A percentile compares a stretch with the other conserved stretches of the same genome.
Evolutionary conservation across 495 filamentous ascomycete genomes (phyloP).

Genomic region (Neurospora discreta): DNA sequence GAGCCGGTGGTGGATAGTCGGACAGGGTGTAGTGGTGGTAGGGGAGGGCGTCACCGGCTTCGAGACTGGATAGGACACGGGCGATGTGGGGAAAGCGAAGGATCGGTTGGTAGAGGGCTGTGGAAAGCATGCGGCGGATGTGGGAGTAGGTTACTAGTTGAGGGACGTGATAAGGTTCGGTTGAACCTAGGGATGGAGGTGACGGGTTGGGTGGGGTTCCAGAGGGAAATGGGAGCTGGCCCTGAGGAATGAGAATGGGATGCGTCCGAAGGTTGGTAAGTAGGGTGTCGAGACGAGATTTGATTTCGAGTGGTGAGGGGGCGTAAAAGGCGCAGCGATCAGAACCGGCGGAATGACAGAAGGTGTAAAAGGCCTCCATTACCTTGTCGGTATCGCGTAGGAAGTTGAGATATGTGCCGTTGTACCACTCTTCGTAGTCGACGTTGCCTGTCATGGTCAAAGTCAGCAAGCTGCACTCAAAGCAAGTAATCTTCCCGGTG

Average conservation of each 20-base stretch:
- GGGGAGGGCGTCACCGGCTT: slow-evolving; percentile 38
- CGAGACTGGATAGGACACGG: slow-evolving; percentile 40
- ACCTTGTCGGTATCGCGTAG: slow-evolving; percentile 42
- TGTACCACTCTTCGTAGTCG: slow-evolving; percentile 37
- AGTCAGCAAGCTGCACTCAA: slow-evolving; percentile 4
- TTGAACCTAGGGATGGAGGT: slow-evolving; percentile 5
- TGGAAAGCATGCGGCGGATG: slow-evolving; percentile 33
- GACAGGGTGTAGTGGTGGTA: slow-evolving; percentile 39
- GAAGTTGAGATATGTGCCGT: slow-evolving; percentile 35
- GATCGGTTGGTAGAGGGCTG: slow-evolving; percentile 49
- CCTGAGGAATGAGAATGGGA: slow-evolving; percentile 33
- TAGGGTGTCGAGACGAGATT: slow-evolving; percentile 28
- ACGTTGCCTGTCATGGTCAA: slow-evolving; percentile 22
- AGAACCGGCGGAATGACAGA: slow-evolving; percentile 41
- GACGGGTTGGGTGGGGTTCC: too few relatives aligned
- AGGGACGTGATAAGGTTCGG: slow-evolving; percentile 14
- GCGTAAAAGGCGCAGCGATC: slow-evolving; percentile 36
- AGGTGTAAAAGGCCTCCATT: slow-evolving; percentile 41
- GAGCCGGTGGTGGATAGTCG: slow-evolving; percentile 11
- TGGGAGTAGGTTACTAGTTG: slow-evolving; percentile 33
- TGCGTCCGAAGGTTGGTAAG: slow-evolving; percentile 31
- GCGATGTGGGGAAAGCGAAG: slow-evolving; percentile 46
- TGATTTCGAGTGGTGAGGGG: slow-evolving; percentile 29
- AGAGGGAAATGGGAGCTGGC: background rate
- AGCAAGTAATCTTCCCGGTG: background rate